phyloP scores from a whole-genome alignment of 495 filamentous ascomycete genomes.

The Acidiella bohemica region DNA sequence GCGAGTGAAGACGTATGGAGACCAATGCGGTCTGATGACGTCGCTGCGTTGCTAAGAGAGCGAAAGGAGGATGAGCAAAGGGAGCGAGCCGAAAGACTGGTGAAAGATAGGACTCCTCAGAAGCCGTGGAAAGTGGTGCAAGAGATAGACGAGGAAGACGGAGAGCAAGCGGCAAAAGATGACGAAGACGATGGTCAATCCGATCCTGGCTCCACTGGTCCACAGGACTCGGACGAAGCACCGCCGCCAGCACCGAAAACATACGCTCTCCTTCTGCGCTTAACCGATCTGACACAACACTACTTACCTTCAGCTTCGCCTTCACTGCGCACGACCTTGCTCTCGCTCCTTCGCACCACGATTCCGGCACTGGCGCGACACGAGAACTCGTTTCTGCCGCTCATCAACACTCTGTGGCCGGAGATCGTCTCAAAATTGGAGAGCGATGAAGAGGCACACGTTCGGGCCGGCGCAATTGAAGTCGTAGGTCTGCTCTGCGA shows the following conservation, averaged over 20 bases:
- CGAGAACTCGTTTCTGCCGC: conserved; percentile 69
- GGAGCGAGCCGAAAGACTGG: background rate
- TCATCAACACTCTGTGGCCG: conserved; percentile 83
- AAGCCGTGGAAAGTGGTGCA: conserved; percentile 14
- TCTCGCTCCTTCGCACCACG: conserved; percentile 55
- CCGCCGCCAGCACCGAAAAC: conserved; percentile 29
- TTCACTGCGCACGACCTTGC: conserved; percentile 58
- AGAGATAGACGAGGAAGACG: conserved; percentile 7
- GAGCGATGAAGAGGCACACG: conserved; percentile 61
- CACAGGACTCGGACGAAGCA: conserved; percentile 49
- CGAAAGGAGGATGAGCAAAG: background rate
- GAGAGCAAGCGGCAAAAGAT: conserved; percentile 9
- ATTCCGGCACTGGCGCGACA: conserved; percentile 54
- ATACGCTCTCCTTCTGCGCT: conserved; percentile 29
- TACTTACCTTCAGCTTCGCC: conserved; percentile 77
- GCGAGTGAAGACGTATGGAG: conserved; percentile 1
- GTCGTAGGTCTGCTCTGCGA: conserved; percentile 48
- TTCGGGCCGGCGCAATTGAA: conserved; percentile 54
- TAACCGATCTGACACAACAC: conserved; percentile 38
- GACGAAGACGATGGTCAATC: conserved; percentile 6
- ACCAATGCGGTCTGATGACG: conserved; percentile 32
- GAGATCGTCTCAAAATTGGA: conserved; percentile 56
- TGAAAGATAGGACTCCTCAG: conserved; percentile 8
- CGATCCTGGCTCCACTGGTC: too few relatives aligned
- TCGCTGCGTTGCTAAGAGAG: conserved; percentile 5